Base-by-base conservation (phyloP, 2,329 filamentous ascomycete species). In the Aspergillus ustus region DNA sequence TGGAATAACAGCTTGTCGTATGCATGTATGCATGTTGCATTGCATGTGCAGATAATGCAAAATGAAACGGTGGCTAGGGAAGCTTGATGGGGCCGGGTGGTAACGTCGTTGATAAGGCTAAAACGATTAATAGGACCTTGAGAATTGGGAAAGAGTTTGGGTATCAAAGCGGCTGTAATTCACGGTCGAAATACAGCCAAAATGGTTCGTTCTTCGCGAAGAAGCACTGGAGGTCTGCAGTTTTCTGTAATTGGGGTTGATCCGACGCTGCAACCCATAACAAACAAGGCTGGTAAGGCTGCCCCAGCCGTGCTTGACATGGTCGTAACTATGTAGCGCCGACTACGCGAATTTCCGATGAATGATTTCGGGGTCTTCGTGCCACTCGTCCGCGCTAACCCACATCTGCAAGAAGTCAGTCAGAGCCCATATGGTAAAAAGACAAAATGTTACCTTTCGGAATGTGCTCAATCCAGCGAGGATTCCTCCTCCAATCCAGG, bases 351-450 rank as follows among this genome's bases (percentile, higher is more conserved):
- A 97, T 80, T 97, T 98, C 74, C 92, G 95, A 80, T 98, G 94
- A 75, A 99, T 98, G 72, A 99, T 95, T 75, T 99, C 94, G 19
- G 95, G 95, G 76, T 99, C 97, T 85, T 99, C 95, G 77, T 99
- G 95, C 95, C 95, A 99, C 83, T 99, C 95, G 75, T 98, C 95
- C 75, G 97, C 94, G 80, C 93, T 97, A 73, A 99, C 95, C 93
- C 95, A 98, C 95, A 99, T 99, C 94, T 97, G 76, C 34, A 54
- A 1, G 17, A 11, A 19, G 7, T 57, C 22, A 63, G 52, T 57
- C n/a, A 25, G 51, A 29, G 3, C 8, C 8, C 4, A 3, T 25
- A 25, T 44, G 5, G 28, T 31, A 7, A n/a, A 17, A 37, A 25
- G 17, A 59, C 25, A 46, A 34, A 22, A 51, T 75, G 85, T 76